Conservation (phyloP, 2,329 filamentous ascomycete genomes). For the Dothidotthia symphoricarpi region DNA sequence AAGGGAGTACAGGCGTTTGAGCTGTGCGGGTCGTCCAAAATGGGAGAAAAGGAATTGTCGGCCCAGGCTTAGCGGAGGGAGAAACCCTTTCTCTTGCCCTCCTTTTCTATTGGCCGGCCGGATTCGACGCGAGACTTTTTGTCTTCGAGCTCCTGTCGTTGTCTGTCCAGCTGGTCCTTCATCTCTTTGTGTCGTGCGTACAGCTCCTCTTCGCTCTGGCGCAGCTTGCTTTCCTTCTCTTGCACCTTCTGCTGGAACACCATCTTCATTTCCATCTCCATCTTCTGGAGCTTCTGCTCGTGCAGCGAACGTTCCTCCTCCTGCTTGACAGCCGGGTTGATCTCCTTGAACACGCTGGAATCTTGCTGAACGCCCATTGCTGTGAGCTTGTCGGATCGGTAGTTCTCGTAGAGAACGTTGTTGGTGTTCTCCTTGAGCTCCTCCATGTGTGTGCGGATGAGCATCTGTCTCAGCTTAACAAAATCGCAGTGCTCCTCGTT, state of each 20-base stretch:
- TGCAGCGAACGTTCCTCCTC: conserved; percentile 97
- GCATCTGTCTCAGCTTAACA: conserved; percentile 99
- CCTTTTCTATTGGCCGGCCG: conserved; percentile 92
- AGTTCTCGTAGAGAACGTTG: conserved; percentile 98
- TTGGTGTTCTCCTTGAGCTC: conserved; percentile 99
- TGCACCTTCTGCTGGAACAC: conserved; percentile 99
- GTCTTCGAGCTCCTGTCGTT: conserved; percentile 92
- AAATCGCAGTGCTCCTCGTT: conserved; percentile 99
- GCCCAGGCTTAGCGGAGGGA: conserved; percentile 73
- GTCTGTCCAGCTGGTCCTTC: conserved; percentile 98
- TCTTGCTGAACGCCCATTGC: conserved; percentile 98
- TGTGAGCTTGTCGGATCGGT: conserved; percentile 98
- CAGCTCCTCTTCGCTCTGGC: conserved; percentile 98
- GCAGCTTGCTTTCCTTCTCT: conserved; percentile 99
- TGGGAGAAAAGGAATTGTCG: conserved; percentile 7
- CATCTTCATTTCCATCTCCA: conserved; percentile 99
- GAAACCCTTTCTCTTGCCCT: conserved; percentile 99
- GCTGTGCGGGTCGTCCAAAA: conserved; percentile 27
- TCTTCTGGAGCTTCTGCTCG: conserved; percentile 99
- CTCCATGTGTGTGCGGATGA: conserved; percentile 99
- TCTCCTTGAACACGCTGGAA: conserved; percentile 99
- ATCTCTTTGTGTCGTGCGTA: conserved; percentile 98
- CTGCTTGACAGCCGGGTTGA: conserved; percentile 99
- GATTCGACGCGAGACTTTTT: conserved; percentile 97
- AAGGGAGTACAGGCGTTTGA: conserved; percentile 35